These are phyloP conservation scores for Clonostachys chloroleuca DNA, from an alignment of 2,329 filamentous ascomycete species.

Conservation along the genomic window DNA sequence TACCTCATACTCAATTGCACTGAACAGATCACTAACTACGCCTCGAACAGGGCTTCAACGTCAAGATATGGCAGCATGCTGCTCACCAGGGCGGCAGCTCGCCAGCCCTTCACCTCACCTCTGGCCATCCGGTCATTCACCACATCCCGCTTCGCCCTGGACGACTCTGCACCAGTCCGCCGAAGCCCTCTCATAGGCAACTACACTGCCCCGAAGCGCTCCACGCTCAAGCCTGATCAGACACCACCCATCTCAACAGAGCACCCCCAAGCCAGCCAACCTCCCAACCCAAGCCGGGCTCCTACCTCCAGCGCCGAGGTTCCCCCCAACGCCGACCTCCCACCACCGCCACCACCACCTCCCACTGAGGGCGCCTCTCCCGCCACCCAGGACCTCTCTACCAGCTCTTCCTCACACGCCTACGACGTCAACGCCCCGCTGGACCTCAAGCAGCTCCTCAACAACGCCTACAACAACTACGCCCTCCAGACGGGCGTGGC, in stretches of 20 bases:
- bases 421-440: constrained; percentile 17
- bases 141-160: constrained; percentile 11
- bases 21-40: neutral
- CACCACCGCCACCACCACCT: constrained; percentile 11
- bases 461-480: constrained; percentile 17
- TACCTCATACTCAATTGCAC: no score
- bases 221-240: constrained; percentile 10
- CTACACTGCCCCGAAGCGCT: constrained; percentile 17
- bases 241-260: constrained; percentile 9
- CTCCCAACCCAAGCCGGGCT: constrained; percentile 1
- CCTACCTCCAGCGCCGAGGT: constrained; percentile 3
- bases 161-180: neutral
- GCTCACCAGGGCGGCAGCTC: constrained; percentile 18
- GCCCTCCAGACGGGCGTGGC: constrained; percentile 27
- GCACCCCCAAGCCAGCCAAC: constrained; percentile 1
- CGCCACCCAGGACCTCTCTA: neutral
- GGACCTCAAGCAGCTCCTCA: constrained; percentile 28
- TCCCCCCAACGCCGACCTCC: constrained; percentile 7
- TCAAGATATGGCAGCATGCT: constrained; percentile 19
- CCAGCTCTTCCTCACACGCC: constrained; percentile 4
- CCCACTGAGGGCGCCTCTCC: neutral
- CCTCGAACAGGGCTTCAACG: constrained; percentile 14
- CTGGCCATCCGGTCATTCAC: constrained; percentile 18
- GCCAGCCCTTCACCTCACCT: constrained; percentile 8
- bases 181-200: neutral